Percentiles rank a stretch among this genome's conserved stretches.
phyloP scores from a whole-genome alignment of 1,139 yeast genomes.

The Meyerozyma athensensis region DNA sequence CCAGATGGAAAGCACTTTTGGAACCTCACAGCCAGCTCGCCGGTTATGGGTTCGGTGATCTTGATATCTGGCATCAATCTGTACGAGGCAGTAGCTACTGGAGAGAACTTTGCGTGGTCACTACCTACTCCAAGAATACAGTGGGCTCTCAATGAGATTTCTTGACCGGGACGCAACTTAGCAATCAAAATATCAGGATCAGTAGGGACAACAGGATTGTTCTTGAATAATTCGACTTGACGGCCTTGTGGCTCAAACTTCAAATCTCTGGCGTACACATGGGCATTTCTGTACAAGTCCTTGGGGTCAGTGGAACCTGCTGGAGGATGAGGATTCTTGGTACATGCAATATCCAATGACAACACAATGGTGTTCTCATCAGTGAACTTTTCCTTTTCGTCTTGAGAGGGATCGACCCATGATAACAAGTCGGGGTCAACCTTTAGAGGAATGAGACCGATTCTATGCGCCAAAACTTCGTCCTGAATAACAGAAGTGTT shows the following conservation, averaged over 20 bases:
- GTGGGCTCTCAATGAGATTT: conserved; percentile 83
- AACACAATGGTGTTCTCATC: conserved; percentile 88
- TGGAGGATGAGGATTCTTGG: conserved; percentile 81
- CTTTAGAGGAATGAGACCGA: conserved; percentile 85
- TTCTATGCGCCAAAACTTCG: conserved; percentile 92
- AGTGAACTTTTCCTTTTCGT: conserved; percentile 66
- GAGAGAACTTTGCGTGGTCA: conserved; percentile 96
- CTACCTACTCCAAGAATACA: conserved; percentile 89
- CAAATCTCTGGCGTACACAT: conserved; percentile 83
- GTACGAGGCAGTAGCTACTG: conserved; percentile 96
- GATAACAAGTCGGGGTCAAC: conserved; percentile 84
- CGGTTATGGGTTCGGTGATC: conserved; percentile 68
- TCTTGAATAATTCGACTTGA: conserved; percentile 65
- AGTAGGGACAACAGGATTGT: conserved; percentile 68
- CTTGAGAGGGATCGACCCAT: conserved; percentile 67
- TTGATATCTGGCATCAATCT: conserved; percentile 90
- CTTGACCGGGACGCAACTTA: conserved; percentile 95
- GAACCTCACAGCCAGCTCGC: conserved; percentile 72
- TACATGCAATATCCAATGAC: conserved; percentile 75
- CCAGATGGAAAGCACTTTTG: conserved; percentile 92
- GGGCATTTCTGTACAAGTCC: conserved; percentile 75
- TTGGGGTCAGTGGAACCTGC: conserved; percentile 77
- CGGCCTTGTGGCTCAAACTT: conserved; percentile 90
- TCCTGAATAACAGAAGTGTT: conserved; percentile 96
- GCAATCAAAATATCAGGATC: conserved; percentile 89